Conservation (phyloP, 1,284 basidiomycete species). For the Abortiporus biennis region DNA sequence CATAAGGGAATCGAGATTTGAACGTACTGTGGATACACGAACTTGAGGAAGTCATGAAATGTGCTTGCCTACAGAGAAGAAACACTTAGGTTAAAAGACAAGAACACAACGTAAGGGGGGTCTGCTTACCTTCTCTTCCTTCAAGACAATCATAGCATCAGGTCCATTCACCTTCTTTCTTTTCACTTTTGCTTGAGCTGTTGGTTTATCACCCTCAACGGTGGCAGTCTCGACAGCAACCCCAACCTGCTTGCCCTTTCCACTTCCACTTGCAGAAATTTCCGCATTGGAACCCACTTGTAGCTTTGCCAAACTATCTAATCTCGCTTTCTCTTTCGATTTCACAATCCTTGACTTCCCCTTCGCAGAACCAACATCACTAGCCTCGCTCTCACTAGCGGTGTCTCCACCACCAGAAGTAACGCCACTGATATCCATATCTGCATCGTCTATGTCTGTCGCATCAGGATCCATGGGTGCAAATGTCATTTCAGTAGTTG, state of each 20-base stretch:
- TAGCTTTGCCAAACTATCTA: conserved; percentile 28
- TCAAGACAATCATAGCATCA: conserved; percentile 75
- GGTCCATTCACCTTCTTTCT: conserved; percentile 35
- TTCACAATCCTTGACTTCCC: conserved; percentile 9
- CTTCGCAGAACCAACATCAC: conserved; percentile 18
- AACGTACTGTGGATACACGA: conserved; percentile 79
- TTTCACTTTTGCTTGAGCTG: conserved; percentile 9
- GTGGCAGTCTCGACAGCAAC: conserved; percentile 4
- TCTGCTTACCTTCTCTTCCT: conserved; percentile 63
- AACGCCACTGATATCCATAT: conserved; percentile 35
- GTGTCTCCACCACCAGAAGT: conserved; percentile 16
- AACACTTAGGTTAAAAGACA: neutral
- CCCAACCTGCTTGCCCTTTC: conserved; percentile 12
- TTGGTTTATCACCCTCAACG: conserved; percentile 1
- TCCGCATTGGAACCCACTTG: conserved; percentile 13
- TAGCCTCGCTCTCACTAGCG: conserved; percentile 30
- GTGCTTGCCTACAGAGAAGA: conserved; percentile 49
- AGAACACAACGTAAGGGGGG: neutral
- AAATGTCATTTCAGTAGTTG: conserved; percentile 50
- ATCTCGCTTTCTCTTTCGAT: conserved; percentile 24
- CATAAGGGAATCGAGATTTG: neutral
- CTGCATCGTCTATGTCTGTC: conserved; percentile 33
- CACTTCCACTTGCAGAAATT: conserved; percentile 10
- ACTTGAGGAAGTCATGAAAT: conserved; percentile 84
- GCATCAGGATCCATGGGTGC: conserved; percentile 46